Percentiles rank a stretch among this genome's conserved stretches.
phyloP scores from a whole-genome alignment of 345 rosid species.

The Ceriops zippeliana region DNA sequence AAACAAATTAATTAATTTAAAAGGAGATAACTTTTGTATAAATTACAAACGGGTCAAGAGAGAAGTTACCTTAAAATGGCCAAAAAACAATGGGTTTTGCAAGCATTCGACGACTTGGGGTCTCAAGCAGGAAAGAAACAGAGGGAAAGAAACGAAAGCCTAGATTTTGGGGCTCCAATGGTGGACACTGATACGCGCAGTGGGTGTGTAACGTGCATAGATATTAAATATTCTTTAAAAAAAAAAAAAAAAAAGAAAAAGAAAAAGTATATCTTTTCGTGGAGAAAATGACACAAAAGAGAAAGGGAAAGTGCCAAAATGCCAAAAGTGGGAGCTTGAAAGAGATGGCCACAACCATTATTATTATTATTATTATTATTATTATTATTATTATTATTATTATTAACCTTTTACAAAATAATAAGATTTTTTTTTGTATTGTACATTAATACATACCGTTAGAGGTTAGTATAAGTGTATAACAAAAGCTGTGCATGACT shows the following conservation, averaged over 20 bases:
- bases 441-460: background rate
- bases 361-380: too few species aligned
- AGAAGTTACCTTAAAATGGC: constrained; percentile 13
- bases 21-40: background rate
- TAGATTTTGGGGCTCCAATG: background rate
- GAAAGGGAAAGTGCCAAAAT: background rate
- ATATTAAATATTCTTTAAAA: background rate
- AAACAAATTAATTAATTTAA: too few species aligned
- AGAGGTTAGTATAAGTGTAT: too few species aligned
- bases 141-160: constrained; percentile 3
- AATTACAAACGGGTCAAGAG: background rate
- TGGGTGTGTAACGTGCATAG: background rate
- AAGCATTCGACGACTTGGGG: background rate
- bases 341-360: constrained; percentile 13
- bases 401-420: background rate
- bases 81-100: background rate
- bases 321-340: constrained; percentile 19
- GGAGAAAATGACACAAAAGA: constrained; percentile 30
- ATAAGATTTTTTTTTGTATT: too few species aligned
- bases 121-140: background rate
- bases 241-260: too few species aligned
- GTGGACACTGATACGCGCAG: background rate
- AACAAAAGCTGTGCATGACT: too few species aligned
- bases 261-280: background rate
- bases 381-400: background rate